A percentile compares a stretch with the other conserved stretches of the same genome.
phyloP scores from a whole-genome alignment of 495 filamentous ascomycete species.

The Platismatia glauca region DNA sequence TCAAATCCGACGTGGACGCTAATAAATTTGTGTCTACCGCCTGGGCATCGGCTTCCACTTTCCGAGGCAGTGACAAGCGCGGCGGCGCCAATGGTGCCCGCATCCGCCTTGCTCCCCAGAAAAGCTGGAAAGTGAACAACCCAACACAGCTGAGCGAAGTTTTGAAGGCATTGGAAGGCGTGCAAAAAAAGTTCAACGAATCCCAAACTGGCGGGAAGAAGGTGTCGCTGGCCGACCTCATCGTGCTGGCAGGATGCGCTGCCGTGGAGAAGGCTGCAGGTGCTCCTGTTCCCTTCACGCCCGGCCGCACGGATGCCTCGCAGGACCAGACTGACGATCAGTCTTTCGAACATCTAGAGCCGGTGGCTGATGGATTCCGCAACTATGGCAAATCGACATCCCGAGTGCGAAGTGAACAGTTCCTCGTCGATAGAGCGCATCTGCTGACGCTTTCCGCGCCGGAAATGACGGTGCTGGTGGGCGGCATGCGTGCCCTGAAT shows the following conservation, averaged over 20 bases:
- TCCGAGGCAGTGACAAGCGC: not conserved
- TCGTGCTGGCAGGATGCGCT: not conserved
- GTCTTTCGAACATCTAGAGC: not conserved
- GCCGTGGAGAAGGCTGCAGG: not conserved
- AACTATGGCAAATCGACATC: not conserved
- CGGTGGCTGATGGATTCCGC: not conserved
- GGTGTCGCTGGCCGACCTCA: not conserved
- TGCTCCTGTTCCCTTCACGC: not conserved
- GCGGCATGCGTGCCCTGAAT: not conserved
- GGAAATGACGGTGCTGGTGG: not conserved
- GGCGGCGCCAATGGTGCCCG: not conserved
- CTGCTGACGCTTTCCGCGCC: not conserved
- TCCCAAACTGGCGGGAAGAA: not conserved
- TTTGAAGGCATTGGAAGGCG: not conserved
- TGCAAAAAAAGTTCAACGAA: not conserved
- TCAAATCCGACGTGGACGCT: not conserved
- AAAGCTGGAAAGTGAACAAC: not conserved
- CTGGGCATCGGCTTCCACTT: not conserved
- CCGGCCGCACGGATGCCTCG: not conserved
- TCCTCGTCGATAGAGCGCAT: not conserved
- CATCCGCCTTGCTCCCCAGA: not conserved
- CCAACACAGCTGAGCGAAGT: not conserved
- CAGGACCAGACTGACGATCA: not conserved
- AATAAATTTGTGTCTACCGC: not conserved
- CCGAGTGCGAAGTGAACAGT: not conserved